Evolutionary conservation across 139 green algal species (phyloP).

Genomic region (Yamagishiella unicocca): DNA sequence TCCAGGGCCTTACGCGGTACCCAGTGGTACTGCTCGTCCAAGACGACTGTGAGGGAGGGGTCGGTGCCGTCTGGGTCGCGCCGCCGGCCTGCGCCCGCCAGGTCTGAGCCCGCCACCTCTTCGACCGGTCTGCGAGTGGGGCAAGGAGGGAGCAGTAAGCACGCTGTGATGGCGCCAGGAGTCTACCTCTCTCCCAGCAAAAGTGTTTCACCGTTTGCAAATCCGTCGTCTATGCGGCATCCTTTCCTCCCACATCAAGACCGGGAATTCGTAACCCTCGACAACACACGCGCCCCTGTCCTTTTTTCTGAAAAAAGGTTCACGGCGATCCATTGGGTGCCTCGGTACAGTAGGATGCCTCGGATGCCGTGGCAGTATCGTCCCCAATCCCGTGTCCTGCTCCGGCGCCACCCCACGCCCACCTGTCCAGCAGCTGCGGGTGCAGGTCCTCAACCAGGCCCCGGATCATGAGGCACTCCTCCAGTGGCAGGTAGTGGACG

Average conservation of each 20-base stretch:
- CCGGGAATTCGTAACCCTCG: too few species aligned
- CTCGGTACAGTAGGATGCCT: too few species aligned
- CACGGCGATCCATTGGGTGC: too few species aligned
- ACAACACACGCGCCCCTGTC: too few species aligned
- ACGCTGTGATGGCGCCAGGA: too few species aligned
- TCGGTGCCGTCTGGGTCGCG: constrained; percentile 31
- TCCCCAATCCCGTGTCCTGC: background rate
- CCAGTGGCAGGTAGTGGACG: constrained; percentile 36
- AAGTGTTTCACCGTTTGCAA: too few species aligned
- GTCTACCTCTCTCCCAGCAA: too few species aligned
- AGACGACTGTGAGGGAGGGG: background rate
- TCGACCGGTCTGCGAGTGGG: constrained; percentile 21
- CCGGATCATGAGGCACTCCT: constrained; percentile 40
- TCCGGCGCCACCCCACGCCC: background rate
- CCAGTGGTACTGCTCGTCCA: constrained; percentile 48
- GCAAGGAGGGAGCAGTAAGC: too few species aligned
- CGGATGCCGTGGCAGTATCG: too few species aligned
- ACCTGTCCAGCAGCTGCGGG: constrained; percentile 39
- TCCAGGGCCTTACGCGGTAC: constrained; percentile 14
- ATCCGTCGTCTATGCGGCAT: too few species aligned
- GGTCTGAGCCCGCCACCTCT: background rate
- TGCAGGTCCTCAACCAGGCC: constrained; percentile 30
- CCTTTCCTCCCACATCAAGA: too few species aligned
- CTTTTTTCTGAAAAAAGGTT: too few species aligned
- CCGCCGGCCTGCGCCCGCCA: background rate